Conservation (phyloP, 805 yeast species). For the Barnettozyma salicaria region DNA sequence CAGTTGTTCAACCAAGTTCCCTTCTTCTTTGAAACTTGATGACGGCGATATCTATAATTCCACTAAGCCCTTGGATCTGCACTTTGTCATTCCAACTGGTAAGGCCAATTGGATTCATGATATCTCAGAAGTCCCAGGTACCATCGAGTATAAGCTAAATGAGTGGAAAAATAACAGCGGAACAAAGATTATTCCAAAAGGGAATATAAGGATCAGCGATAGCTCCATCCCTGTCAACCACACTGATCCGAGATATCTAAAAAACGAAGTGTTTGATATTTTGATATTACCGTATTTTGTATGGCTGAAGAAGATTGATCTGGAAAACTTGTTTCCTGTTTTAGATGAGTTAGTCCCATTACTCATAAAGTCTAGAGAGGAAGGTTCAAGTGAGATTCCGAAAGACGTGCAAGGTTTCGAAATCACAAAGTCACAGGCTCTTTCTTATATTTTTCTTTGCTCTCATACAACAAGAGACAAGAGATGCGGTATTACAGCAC, state of each 20-base stretch:
- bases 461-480: constrained; percentile 91
- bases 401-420: constrained; percentile 19
- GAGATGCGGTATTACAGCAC: constrained; percentile 91
- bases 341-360: constrained; percentile 39
- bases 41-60: constrained; percentile 47
- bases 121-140: constrained; percentile 44
- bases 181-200: constrained; percentile 20
- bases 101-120: constrained; percentile 80
- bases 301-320: constrained; percentile 51
- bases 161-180: constrained; percentile 32
- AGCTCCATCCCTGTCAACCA: constrained; percentile 47
- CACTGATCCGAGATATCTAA: constrained; percentile 37
- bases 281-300: constrained; percentile 69
- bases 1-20: constrained; percentile 48
- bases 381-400: constrained; percentile 14
- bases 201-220: constrained; percentile 44
- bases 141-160: constrained; percentile 41
- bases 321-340: constrained; percentile 38
- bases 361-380: constrained; percentile 28
- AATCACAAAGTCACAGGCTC: constrained; percentile 34
- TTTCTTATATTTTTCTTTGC: constrained; percentile 63
- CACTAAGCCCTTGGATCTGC: constrained; percentile 63
- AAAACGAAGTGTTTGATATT: constrained; percentile 48
- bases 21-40: constrained; percentile 43
- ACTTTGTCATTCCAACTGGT: constrained; percentile 78